Evolutionary conservation across 2,329 filamentous ascomycete species (phyloP).

Genomic region (Pseudopyrenochaeta lycopersici): DNA sequence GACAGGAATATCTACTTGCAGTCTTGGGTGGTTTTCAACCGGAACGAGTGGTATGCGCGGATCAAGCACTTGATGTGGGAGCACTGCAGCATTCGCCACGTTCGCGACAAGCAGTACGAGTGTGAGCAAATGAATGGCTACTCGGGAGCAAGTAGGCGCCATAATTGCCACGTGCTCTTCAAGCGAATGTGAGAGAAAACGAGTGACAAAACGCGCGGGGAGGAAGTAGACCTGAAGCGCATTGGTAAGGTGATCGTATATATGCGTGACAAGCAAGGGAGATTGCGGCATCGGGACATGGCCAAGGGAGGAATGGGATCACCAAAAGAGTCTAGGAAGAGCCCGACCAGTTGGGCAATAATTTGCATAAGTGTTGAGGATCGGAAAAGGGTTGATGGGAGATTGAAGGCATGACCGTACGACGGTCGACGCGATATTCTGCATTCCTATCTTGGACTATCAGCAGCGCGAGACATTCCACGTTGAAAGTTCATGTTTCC

Average conservation of each 20-base stretch:
- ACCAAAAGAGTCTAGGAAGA: slow-evolving; percentile 10
- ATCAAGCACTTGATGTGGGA: slow-evolving; percentile 15
- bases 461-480: slow-evolving; percentile 13
- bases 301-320: slow-evolving; percentile 20
- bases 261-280: slow-evolving; percentile 19
- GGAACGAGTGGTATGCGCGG: background rate
- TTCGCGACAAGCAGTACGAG: slow-evolving; percentile 11
- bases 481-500: slow-evolving; percentile 16
- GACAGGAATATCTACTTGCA: background rate
- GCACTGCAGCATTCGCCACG: slow-evolving; percentile 11
- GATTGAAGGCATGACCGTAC: slow-evolving; percentile 11
- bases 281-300: slow-evolving; percentile 9
- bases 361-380: slow-evolving; percentile 20
- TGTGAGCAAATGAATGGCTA: slow-evolving; percentile 10
- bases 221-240: background rate
- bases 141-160: slow-evolving; percentile 13
- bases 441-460: slow-evolving; percentile 12
- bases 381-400: slow-evolving; percentile 4
- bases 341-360: slow-evolving; percentile 13
- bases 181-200: slow-evolving; percentile 8
- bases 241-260: slow-evolving; percentile 13
- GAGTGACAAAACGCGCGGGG: slow-evolving; percentile 10
- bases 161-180: slow-evolving; percentile 6
- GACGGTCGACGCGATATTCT: slow-evolving; percentile 14
- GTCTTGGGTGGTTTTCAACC: background rate